Evolutionary conservation across 768 basidiomycete species (phyloP), one percentile per base, ranked within the genome.

Genomic region (Pleurotus citrinopileatus): DNA sequence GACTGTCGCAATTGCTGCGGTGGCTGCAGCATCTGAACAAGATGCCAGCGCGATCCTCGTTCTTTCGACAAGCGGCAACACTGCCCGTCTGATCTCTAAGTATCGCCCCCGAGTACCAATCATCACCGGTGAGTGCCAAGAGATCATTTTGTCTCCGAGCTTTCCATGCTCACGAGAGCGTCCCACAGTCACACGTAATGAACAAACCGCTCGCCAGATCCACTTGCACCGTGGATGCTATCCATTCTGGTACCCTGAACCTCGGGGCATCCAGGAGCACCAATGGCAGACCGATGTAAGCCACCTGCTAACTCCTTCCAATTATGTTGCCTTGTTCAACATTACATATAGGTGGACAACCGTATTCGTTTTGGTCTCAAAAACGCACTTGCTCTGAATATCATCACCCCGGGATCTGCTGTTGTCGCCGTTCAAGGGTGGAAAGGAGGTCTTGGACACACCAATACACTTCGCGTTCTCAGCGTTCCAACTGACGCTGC

Each of bases 211-310:
- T 13, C 89, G 97, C 59, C 96, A 98, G 74, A 90, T 95, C 64
- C 97, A 98, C 75, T 76, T 99, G 61, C 90, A 97, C 77, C 87
- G 97, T 61, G 96, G 93, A 56, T 91, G 89, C 73, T 99, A 98
- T 72, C 96, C 96, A 22, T 92, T 96, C 81, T 91, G 87, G 87
- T 98, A 97, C 79, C 76, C 86, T 37, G 94, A 96, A 76, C 90
- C 94, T n/a, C 83, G 95, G 44, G 94, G 94, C 45, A 80, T 95
- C 58, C 82, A 83, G 55, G 78, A 80, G 42, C 83, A 89, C 66
- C 94, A 96, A 71, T 99, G 97, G 97, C 97, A 99, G 77, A 93
- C 82, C 37, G 97, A 99, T 71, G 96, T 95, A 67, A 71, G 90
- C 71, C 38, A 17, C 20, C 17, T 25, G 50, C 8, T 1, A 7